These are phyloP conservation scores for Coemansia guatemalensis DNA, from an alignment of 192 early-diverging fungal species.

Conservation along the genomic window DNA sequence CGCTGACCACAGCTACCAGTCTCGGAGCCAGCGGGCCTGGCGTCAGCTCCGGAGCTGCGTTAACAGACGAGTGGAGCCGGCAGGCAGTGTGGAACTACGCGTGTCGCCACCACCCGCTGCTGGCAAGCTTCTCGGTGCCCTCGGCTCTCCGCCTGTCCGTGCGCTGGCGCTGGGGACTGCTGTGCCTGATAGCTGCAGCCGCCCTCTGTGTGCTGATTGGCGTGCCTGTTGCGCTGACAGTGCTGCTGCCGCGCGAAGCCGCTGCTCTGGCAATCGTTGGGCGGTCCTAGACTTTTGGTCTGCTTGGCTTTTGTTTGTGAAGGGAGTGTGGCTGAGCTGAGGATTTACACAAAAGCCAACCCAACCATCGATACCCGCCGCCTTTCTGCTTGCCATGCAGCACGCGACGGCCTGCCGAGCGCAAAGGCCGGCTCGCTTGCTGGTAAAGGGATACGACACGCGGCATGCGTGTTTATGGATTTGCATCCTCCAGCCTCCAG, in stretches of 20 bases:
- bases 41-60: neutral
- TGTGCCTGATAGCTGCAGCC: constrained; percentile 18
- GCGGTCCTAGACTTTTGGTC: too few relatives aligned
- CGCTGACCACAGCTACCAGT: neutral
- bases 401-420: too few relatives aligned
- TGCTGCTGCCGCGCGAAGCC: constrained; percentile 22
- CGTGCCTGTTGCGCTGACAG: constrained; percentile 26
- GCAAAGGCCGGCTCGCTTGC: too few relatives aligned
- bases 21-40: neutral
- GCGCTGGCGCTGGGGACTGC: constrained; percentile 38
- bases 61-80: constrained; percentile 27
- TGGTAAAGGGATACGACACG: too few relatives aligned
- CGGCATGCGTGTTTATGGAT: too few relatives aligned
- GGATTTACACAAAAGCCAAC: too few relatives aligned
- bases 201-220: constrained; percentile 34
- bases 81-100: constrained; percentile 48
- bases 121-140: constrained; percentile 40
- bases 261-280: neutral
- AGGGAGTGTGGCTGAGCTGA: too few relatives aligned
- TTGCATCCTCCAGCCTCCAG: too few relatives aligned
- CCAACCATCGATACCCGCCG: too few relatives aligned
- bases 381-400: too few relatives aligned
- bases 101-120: constrained; percentile 40
- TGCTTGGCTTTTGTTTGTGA: too few relatives aligned
- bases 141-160: constrained; percentile 26